A percentile compares a stretch with the other conserved stretches of the same genome.
These are phyloP conservation scores for Tuber melanosporum DNA, from an alignment of 495 filamentous ascomycete genomes.

Conservation along the genomic window DNA sequence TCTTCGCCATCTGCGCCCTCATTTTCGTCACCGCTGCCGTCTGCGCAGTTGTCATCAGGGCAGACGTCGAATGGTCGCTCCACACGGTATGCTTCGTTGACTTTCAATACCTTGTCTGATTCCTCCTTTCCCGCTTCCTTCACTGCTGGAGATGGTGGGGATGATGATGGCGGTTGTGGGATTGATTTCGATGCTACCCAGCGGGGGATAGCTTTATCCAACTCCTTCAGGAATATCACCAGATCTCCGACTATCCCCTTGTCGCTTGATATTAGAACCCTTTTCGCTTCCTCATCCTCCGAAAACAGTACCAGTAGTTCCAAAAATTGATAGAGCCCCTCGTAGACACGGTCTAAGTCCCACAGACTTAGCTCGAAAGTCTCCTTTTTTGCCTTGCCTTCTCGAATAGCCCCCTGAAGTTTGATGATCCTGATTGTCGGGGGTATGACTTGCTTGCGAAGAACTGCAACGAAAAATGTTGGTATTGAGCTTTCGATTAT, in stretches of 20 bases:
- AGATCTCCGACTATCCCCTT: constrained; percentile 39
- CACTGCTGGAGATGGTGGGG: not conserved
- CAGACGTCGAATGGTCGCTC: constrained; percentile 41
- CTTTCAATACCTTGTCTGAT: constrained; percentile 11
- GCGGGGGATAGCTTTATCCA: constrained; percentile 39
- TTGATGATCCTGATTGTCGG: constrained; percentile 69
- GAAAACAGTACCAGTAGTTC: constrained; percentile 73
- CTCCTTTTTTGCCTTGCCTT: constrained; percentile 58
- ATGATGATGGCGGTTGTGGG: constrained; percentile 8
- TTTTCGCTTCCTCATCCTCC: constrained; percentile 50
- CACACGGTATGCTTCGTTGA: constrained; percentile 33
- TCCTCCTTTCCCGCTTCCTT: constrained; percentile 7
- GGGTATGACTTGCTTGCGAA: constrained; percentile 66
- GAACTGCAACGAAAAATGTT: constrained; percentile 55
- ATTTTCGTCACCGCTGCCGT: constrained; percentile 22
- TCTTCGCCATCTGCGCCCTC: constrained; percentile 34
- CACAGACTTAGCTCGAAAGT: constrained; percentile 73
- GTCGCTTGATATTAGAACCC: constrained; percentile 27
- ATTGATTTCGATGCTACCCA: constrained; percentile 36
- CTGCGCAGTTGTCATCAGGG: constrained; percentile 11
- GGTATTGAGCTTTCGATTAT: constrained; percentile 39
- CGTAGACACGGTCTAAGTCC: constrained; percentile 64
- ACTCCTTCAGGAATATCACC: constrained; percentile 33
- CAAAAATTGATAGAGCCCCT: constrained; percentile 71
- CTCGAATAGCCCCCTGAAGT: constrained; percentile 65